Base-by-base conservation (phyloP, 139 green algal species). In the Chlamydomonas eustigma region DNA sequence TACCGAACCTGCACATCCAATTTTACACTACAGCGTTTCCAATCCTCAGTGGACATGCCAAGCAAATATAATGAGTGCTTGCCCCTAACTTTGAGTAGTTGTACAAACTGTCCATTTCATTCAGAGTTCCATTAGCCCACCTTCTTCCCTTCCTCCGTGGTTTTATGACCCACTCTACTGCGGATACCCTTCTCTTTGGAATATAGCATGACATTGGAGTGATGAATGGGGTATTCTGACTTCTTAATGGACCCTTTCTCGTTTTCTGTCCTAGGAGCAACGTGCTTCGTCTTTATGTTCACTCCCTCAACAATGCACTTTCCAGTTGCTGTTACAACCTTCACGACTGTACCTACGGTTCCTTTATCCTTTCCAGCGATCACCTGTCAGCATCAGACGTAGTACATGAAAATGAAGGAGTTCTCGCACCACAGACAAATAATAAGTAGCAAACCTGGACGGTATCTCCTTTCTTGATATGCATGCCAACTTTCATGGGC, bases 361-460 rank as follows among this genome's bases (percentile, higher is more conserved):
- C 95, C 95, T 92, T 98, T 99, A 85, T 98, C 96, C 35, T 77
- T 65, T 36, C 86, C 86, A 31, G 90, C 76, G 74, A 98, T 97
- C 25, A 98, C 88, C 87, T 94, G 80, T 68, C 44, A 58, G 44
- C 12, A 18, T 12, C 44, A 58, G 44, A 69, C 25, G 25, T 8
- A n/a, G 5, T n/a, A n/a, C n/a, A n/a, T n/a, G n/a, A n/a, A n/a
- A n/a, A 58, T 58, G 44, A 12, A 58, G 44, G 44, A 58, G 18
- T 58, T 58, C 18, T 58, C 12, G 18, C n/a, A n/a, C n/a, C n/a
- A n/a, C n/a, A n/a, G n/a, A n/a, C n/a, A n/a, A n/a, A n/a, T n/a
- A n/a, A n/a, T n/a, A n/a, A n/a, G n/a, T n/a, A 4, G 8, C 68
- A 8, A 36, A 92, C 87, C 87, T 89, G 77, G 31, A 97, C 94